Conservation (phyloP, 495 filamentous ascomycete species). For the Aspergillus coremiiformis region DNA sequence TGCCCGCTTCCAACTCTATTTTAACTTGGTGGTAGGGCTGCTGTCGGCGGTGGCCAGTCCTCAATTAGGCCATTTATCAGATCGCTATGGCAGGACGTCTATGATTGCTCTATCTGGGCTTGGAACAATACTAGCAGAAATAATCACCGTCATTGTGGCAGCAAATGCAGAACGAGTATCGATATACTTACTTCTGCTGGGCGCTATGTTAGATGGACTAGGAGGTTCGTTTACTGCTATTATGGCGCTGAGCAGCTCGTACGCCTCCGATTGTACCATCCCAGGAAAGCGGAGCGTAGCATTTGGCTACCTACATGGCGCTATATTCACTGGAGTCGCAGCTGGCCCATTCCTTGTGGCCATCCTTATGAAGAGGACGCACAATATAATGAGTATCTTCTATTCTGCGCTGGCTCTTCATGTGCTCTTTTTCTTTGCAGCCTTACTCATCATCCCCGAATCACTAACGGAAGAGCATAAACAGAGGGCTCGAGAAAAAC, state of each 20-base stretch:
- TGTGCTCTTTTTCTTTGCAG: conserved; percentile 57
- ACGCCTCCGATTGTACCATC: conserved; percentile 79
- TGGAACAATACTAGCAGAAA: conserved; percentile 61
- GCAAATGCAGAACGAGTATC: conserved; percentile 62
- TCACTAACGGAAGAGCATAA: conserved; percentile 66
- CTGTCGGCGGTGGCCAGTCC: conserved; percentile 71
- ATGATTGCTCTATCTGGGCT: conserved; percentile 60
- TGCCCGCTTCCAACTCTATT: conserved; percentile 66
- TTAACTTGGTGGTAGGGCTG: conserved; percentile 62
- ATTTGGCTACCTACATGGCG: conserved; percentile 84
- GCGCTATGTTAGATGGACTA: conserved; percentile 69
- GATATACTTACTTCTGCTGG: conserved; percentile 67
- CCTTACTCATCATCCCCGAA: conserved; percentile 69
- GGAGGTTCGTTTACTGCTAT: conserved; percentile 79
- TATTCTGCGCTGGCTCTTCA: conserved; percentile 69
- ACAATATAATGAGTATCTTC: conserved; percentile 64
- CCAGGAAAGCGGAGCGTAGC: conserved; percentile 71
- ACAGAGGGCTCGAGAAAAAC: conserved; percentile 57
- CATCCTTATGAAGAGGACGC: conserved; percentile 63
- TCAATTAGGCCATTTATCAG: conserved; percentile 75
- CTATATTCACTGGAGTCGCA: conserved; percentile 79
- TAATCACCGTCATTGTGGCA: conserved; percentile 67
- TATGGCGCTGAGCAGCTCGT: conserved; percentile 74
- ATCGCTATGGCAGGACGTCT: conserved; percentile 73
- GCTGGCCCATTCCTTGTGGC: conserved; percentile 74